A percentile compares a stretch with the other conserved stretches of the same genome.
phyloP scores from a whole-genome alignment of 2,329 filamentous ascomycete genomes.

The Aphanoascus verrucosus region DNA sequence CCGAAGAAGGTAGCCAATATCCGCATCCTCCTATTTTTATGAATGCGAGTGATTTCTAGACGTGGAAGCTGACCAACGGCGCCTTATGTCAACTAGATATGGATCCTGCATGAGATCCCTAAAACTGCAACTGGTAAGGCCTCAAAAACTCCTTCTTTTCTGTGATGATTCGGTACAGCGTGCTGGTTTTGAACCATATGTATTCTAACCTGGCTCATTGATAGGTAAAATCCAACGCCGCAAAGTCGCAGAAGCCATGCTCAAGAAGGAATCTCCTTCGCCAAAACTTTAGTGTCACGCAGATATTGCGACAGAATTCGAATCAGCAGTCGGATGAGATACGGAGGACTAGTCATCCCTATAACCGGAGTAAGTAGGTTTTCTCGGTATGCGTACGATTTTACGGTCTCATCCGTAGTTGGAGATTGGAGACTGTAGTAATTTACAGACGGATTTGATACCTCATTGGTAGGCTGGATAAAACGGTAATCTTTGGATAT shows the following conservation, averaged over 20 bases:
- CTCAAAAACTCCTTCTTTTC: neutral
- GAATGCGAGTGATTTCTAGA: neutral
- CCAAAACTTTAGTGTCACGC: constrained; percentile 39
- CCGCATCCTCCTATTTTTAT: too few species aligned
- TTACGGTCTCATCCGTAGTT: too few species aligned
- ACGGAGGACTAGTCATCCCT: too few species aligned
- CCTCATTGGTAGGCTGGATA: too few species aligned
- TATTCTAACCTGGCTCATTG: neutral
- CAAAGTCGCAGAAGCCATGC: constrained; percentile 77
- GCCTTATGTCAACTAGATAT: constrained; percentile 43
- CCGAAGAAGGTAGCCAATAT: constrained; percentile 57
- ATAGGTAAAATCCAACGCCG: constrained; percentile 70
- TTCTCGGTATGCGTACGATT: too few species aligned
- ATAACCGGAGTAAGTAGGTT: too few species aligned
- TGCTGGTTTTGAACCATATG: neutral
- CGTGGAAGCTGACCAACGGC: constrained; percentile 12
- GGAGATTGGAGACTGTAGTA: too few species aligned
- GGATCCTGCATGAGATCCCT: constrained; percentile 73
- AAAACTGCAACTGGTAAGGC: constrained; percentile 63
- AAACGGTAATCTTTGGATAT: too few species aligned
- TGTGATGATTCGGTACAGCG: neutral
- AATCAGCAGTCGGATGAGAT: too few species aligned
- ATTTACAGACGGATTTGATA: too few species aligned
- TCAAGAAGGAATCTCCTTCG: constrained; percentile 52
- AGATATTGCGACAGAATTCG: too few species aligned